phyloP scores from a whole-genome alignment of 768 basidiomycete genomes.

The Aureoboletus auriporus region DNA sequence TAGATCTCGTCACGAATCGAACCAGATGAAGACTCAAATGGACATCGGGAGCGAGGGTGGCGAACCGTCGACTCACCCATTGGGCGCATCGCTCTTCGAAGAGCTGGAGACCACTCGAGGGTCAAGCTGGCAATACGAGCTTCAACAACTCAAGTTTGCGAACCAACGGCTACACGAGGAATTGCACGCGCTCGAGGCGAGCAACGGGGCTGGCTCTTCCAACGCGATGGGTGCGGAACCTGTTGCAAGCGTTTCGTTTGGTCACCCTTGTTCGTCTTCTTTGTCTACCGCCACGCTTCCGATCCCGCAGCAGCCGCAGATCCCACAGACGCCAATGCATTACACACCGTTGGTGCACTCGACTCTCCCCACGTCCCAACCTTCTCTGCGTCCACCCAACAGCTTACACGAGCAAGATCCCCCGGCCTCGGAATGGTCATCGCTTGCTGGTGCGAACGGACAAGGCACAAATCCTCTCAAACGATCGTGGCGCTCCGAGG shows the following conservation, averaged over 20 bases:
- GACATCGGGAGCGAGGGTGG: conserved; percentile 1
- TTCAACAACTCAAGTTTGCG: conserved; percentile 74
- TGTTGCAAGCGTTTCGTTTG: background rate
- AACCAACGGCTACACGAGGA: conserved; percentile 67
- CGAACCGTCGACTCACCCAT: conserved; percentile 10
- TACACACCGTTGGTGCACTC: conserved; percentile 8
- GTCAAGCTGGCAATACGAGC: conserved; percentile 91
- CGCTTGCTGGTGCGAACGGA: conserved; percentile 24
- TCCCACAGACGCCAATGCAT: conserved; percentile 1
- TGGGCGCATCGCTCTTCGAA: conserved; percentile 54
- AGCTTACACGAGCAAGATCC: conserved; percentile 17
- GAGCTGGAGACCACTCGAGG: conserved; percentile 64
- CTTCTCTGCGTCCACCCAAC: conserved; percentile 2
- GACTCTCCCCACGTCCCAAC: background rate
- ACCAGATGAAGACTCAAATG: background rate
- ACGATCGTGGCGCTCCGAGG: conserved; percentile 24
- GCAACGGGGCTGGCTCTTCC: background rate
- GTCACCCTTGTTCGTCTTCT: background rate
- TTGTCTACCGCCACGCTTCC: background rate
- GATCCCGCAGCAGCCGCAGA: background rate
- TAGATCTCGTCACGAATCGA: background rate
- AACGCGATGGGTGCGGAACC: background rate
- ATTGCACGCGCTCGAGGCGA: conserved; percentile 36
- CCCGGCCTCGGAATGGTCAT: conserved; percentile 25
- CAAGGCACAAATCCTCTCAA: conserved; percentile 19